Conservation (phyloP, 495 filamentous ascomycete species). For the Penicillium argentinense region DNA sequence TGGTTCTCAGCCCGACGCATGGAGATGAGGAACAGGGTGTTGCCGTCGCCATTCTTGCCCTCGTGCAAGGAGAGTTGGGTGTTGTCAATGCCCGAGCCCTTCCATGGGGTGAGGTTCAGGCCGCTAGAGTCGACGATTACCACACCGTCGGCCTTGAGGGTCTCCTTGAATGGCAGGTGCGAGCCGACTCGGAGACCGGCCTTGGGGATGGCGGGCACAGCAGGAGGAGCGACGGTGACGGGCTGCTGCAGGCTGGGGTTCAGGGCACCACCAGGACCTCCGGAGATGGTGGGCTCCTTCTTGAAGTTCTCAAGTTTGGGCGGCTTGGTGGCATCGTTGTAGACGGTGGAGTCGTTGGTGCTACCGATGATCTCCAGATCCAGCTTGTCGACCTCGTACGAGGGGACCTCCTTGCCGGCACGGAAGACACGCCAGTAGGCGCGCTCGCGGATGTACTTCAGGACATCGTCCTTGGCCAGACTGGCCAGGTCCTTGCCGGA, state of each 20-base stretch:
- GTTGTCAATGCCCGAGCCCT: slow-evolving; percentile 6
- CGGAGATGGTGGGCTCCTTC: slow-evolving; percentile 8
- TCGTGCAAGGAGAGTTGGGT: slow-evolving; percentile 3
- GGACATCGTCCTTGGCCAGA: slow-evolving; percentile 3
- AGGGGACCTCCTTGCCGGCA: slow-evolving; percentile 3
- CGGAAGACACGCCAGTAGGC: slow-evolving; percentile 14
- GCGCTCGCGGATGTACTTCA: slow-evolving; percentile 3
- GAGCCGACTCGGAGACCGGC: not conserved
- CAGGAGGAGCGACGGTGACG: not conserved
- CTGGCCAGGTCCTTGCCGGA: not conserved
- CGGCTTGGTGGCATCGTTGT: slow-evolving; percentile 4
- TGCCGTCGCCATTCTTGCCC: not conserved
- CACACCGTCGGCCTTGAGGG: not conserved
- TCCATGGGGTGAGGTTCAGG: slow-evolving; percentile 1
- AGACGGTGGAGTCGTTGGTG: slow-evolving; percentile 7
- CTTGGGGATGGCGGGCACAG: not conserved
- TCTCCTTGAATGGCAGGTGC: slow-evolving; percentile 1
- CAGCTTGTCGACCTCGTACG: slow-evolving; percentile 1
- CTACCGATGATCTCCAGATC: slow-evolving; percentile 12
- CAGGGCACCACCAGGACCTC: slow-evolving; percentile 6
- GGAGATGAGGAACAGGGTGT: slow-evolving; percentile 8
- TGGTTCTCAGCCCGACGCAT: slow-evolving; percentile 6
- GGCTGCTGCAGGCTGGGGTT: slow-evolving; percentile 8
- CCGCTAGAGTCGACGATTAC: slow-evolving; percentile 5
- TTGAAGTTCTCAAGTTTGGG: slow-evolving; percentile 7